Percentiles rank a stretch among this genome's conserved stretches.
Conservation (phyloP, 2,329 filamentous ascomycete species). For the Penicillium sp. region DNA sequence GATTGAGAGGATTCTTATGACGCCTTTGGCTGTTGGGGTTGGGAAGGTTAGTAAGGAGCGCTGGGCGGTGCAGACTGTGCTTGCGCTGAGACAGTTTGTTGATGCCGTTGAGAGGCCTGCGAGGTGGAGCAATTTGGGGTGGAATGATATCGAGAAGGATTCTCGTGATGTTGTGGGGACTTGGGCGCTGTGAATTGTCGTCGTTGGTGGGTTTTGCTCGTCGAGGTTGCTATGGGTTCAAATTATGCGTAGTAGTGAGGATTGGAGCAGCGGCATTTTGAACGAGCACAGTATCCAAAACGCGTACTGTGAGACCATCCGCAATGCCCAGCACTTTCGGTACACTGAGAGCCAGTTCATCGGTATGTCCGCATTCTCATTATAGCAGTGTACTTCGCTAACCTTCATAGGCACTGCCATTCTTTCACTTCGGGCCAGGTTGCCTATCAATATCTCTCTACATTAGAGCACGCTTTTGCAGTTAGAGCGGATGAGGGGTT, state of each 20-base stretch:
- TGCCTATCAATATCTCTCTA: not conserved
- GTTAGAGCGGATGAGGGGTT: not conserved
- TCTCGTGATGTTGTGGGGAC: slow-evolving; percentile 23
- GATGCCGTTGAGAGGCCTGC: slow-evolving; percentile 48
- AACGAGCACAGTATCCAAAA: slow-evolving; percentile 82
- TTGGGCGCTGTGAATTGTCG: slow-evolving; percentile 11
- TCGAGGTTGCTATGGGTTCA: slow-evolving; percentile 48
- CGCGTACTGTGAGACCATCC: slow-evolving; percentile 80
- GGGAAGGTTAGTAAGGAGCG: slow-evolving; percentile 48
- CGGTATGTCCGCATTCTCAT: slow-evolving; percentile 51
- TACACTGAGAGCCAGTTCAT: slow-evolving; percentile 99
- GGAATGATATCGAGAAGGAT: slow-evolving; percentile 35
- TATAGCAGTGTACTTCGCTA: slow-evolving; percentile 15
- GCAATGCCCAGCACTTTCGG: slow-evolving; percentile 84
- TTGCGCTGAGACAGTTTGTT: slow-evolving; percentile 55
- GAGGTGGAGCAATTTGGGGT: slow-evolving; percentile 45
- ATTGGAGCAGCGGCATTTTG: slow-evolving; percentile 92
- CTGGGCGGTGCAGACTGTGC: slow-evolving; percentile 53
- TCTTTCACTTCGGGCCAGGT: not conserved
- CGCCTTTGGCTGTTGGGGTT: slow-evolving; percentile 53
- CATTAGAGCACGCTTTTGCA: not conserved
- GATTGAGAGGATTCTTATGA: slow-evolving; percentile 52
- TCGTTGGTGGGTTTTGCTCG: not conserved
- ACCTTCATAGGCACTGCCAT: slow-evolving; percentile 65
- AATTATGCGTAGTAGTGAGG: slow-evolving; percentile 81